phyloP scores from a whole-genome alignment of 1,284 basidiomycete genomes.

The Cryptococcus sp. region DNA sequence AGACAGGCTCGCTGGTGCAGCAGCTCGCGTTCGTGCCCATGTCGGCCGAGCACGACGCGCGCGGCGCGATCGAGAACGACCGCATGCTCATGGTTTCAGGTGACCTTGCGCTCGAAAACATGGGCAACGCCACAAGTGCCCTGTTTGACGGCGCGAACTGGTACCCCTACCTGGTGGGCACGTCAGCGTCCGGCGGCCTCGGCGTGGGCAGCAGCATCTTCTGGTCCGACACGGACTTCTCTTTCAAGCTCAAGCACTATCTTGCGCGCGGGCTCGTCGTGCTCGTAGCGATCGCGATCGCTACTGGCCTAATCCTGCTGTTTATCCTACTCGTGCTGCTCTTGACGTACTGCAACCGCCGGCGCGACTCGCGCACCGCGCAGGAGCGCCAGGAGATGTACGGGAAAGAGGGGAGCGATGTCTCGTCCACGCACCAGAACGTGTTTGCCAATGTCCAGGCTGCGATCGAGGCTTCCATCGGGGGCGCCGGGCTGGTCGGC shows the following conservation, averaged over 20 bases:
- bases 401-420: slow-evolving; percentile 60
- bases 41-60: slow-evolving; percentile 62
- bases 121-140: slow-evolving; percentile 76
- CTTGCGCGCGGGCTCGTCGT: slow-evolving; percentile 91
- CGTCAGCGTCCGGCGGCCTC: slow-evolving; percentile 62
- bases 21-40: slow-evolving; percentile 89
- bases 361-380: slow-evolving; percentile 54
- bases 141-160: slow-evolving; percentile 81
- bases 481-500: slow-evolving; percentile 15
- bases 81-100: slow-evolving; percentile 90
- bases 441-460: slow-evolving; percentile 82
- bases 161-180: slow-evolving; percentile 77
- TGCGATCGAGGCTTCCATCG: slow-evolving; percentile 56
- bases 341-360: slow-evolving; percentile 56
- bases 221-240: slow-evolving; percentile 71
- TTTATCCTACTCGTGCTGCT: slow-evolving; percentile 86
- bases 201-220: slow-evolving; percentile 77
- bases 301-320: slow-evolving; percentile 89
- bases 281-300: slow-evolving; percentile 93
- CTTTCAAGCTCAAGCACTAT: slow-evolving; percentile 68
- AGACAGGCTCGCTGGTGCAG: slow-evolving; percentile 56
- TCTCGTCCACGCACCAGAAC: slow-evolving; percentile 60
- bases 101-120: slow-evolving; percentile 61
- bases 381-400: slow-evolving; percentile 51
- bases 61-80: slow-evolving; percentile 70